A percentile compares a stretch with the other conserved stretches of the same genome.
Evolutionary conservation across 371 early-diverging fungal species (phyloP).

Genomic region (Nosema granulosis): DNA sequence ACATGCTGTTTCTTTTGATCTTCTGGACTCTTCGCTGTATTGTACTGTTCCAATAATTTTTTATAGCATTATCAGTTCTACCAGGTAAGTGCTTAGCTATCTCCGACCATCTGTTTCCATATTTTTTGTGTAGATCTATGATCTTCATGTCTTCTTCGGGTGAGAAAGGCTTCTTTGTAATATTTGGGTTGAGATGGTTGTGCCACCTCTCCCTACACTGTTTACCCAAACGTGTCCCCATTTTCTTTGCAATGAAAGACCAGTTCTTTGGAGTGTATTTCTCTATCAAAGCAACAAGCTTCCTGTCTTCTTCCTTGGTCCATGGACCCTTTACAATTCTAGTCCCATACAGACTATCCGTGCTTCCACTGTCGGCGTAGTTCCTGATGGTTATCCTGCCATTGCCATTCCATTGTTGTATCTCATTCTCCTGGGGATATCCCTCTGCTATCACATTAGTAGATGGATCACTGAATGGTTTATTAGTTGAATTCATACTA

Average conservation of each 20-base stretch:
- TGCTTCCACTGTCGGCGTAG: no score
- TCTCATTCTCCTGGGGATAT: no score
- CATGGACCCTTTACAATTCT: slow-evolving; percentile 66
- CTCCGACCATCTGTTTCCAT: slow-evolving; percentile 67
- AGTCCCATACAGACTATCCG: not conserved
- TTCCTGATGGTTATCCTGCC: no score
- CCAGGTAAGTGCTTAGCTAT: slow-evolving; percentile 66
- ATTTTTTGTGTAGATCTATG: slow-evolving; percentile 57
- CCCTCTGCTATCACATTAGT: no score
- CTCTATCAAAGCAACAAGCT: slow-evolving; percentile 55
- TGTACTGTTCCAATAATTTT: slow-evolving; percentile 67
- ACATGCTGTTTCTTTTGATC: slow-evolving; percentile 52
- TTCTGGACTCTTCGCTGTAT: slow-evolving; percentile 62
- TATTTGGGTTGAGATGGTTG: slow-evolving; percentile 67
- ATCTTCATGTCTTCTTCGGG: slow-evolving; percentile 63
- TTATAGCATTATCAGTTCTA: slow-evolving; percentile 68
- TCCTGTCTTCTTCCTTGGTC: slow-evolving; percentile 66
- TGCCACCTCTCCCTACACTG: slow-evolving; percentile 69
- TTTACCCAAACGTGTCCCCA: slow-evolving; percentile 65
- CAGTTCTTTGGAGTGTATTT: slow-evolving; percentile 65
- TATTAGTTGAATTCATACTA: not conserved
- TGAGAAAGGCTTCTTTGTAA: slow-evolving; percentile 67
- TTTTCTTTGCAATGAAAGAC: slow-evolving; percentile 64
- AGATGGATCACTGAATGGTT: no score
- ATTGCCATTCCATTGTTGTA: no score